Evolutionary conservation across 192 early-diverging fungal species (phyloP).

Genomic region (Coemansia sp.): DNA sequence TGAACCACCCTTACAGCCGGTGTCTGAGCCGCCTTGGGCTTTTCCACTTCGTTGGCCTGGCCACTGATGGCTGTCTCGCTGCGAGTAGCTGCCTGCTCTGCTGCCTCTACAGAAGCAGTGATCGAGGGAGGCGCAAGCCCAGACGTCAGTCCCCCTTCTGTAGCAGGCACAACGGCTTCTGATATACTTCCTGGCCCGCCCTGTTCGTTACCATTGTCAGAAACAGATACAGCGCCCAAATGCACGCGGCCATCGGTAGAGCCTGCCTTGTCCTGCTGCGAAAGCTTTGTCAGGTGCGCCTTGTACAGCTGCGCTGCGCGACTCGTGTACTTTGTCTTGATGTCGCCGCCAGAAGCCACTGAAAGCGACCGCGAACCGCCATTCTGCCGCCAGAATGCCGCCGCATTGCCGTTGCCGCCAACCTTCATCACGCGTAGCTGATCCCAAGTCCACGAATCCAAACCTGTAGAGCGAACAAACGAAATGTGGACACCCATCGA

Average conservation of each 20-base stretch:
- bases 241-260: conserved; percentile 38
- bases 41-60: background rate
- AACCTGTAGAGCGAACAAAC: conserved; percentile 88
- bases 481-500: conserved; percentile 97
- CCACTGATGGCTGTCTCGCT: background rate
- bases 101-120: background rate
- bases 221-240: conserved; percentile 3
- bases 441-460: conserved; percentile 92
- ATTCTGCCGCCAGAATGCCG: conserved; percentile 82
- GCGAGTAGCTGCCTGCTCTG: background rate
- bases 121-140: conserved; percentile 35
- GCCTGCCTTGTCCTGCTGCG: conserved; percentile 63
- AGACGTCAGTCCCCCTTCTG: background rate
- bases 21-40: conserved; percentile 9
- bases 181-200: conserved; percentile 19
- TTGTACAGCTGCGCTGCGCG: conserved; percentile 79
- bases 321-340: conserved; percentile 79
- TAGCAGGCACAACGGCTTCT: conserved; percentile 10
- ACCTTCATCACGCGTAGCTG: conserved; percentile 89
- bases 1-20: conserved; percentile 37
- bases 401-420: conserved; percentile 81
- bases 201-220: conserved; percentile 29
- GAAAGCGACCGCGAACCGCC: conserved; percentile 43
- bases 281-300: conserved; percentile 67
- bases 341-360: conserved; percentile 61